Base-by-base conservation (phyloP, 2,329 filamentous ascomycete species). In the Exophiala sideris region DNA sequence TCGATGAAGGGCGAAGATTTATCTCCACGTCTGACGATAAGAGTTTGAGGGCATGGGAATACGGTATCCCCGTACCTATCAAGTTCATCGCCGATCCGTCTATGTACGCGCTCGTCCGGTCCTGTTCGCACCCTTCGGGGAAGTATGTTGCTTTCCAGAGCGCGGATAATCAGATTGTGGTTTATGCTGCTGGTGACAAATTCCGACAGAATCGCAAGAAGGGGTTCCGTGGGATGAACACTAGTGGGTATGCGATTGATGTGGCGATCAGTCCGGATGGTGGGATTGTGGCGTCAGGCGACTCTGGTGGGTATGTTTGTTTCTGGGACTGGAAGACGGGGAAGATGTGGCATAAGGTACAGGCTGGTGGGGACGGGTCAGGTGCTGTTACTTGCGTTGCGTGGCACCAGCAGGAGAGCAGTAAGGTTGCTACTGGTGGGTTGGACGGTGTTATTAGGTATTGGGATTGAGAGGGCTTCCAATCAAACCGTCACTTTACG, bases 311-410 rank as follows among this genome's bases (percentile, higher is more conserved):
- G 34, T 96, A 83, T 66, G 84, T 96, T 45, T 95, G 89, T 73
- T 96, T 97, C 75, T 99, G 91, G 90, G 94, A 97, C 73, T 99
- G 91, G 89, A 99, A 99, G 82, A 96, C 91, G 36, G 95, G 92
- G 71, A 97, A 96, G 76, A 92, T 99, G 91, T 96, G 90, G 73
- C 90, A 96, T 74, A 97, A 97, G 79, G 84, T 99, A 61, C 83
- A 88, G 73, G 91, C 90, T 2, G 73, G 73, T 35, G 74, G 74
- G 4, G 76, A 76, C 20, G 85, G 89, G 55, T 45, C 42, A n/a
- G 57, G 52, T 11, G 61, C 61, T 5, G 80, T 96, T 50, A 89
- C 90, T n/a, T 89, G 87, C 62, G 83, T 94, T 54, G 88, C 88
- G 69, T 99, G 94, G 92, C 91, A 97, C 72, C 91, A 92, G n/a